Base-by-base conservation (phyloP, 1,284 basidiomycete genomes). In the Ganoderma lingzhi region DNA sequence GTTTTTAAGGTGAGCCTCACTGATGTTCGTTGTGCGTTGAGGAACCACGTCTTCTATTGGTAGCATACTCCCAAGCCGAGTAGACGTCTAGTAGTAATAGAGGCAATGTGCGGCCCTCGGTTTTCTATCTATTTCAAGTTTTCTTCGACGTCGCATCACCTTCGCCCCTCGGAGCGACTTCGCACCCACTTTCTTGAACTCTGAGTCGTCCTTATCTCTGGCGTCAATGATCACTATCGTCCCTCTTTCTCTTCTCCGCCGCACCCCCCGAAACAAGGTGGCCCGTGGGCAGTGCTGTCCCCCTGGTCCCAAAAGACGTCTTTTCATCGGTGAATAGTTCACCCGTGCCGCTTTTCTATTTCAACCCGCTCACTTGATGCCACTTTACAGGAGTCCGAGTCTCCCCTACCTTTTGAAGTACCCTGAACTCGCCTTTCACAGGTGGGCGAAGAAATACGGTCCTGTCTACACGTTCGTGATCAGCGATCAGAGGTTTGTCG, bases 401-500 rank as follows among this genome's bases (percentile, higher is more conserved):
- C 64, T 72, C n/a, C 79, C 70, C 17, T 51, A 53, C n/a, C 79
- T 84, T 42, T 76, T 78, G 9, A 71, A 78, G 41, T 84, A 82
- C 69, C 79, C 81, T 1, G 84, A 85, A 68, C 78, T 76, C 44
- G 76, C 76, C 28, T 74, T 84, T 4, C 74, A 82, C 66, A 60
- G 71, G 28, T 84, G 83, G 83, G 78, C 81, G 4, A 80, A 80
- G 67, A 72, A 79, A 65, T 84, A 78, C 68, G 83, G 83, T 12
- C 76, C 80, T 0, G 64, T 84, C 1, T 82, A 78, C 74, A 83
- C 82, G 15, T 76, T 84, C 56, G 82, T 78, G 78, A 79, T 85
- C 69, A 84, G 84, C 1, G 78, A 80, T 64, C 83, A 85, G 68
- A 81, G 84, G 42, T 82, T 84, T 64, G 4, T 78, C 84, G 78